These are phyloP conservation scores for Zygoascus bituminiphila DNA, from an alignment of 805 yeast species.

Conservation along the genomic window DNA sequence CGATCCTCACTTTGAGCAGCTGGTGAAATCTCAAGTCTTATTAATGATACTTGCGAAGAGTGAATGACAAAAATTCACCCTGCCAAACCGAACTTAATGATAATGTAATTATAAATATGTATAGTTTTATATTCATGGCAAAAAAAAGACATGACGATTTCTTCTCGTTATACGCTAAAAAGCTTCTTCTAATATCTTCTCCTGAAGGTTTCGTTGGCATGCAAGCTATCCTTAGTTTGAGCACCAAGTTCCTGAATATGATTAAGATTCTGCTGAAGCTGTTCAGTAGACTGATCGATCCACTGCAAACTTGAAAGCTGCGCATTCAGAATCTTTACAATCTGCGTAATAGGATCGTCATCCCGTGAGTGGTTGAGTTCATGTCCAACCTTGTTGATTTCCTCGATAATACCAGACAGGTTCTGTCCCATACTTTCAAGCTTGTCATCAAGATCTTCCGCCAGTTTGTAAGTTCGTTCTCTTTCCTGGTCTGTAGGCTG, in stretches of 20 bases:
- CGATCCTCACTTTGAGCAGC: constrained; percentile 27
- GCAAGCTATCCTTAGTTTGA: neutral
- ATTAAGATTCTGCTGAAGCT: constrained; percentile 58
- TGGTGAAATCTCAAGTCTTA: constrained; percentile 49
- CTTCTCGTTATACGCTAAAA: too few species aligned
- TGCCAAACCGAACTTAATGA: too few species aligned
- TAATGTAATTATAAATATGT: neutral
- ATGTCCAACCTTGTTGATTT: constrained; percentile 71
- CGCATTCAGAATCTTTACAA: constrained; percentile 73
- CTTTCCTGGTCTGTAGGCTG: constrained; percentile 67
- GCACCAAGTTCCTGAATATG: constrained; percentile 17
- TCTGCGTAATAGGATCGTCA: constrained; percentile 36
- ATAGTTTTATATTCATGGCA: neutral
- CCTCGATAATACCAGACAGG: constrained; percentile 64
- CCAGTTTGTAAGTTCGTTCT: constrained; percentile 79
- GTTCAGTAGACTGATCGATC: constrained; percentile 66
- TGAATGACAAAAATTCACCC: too few species aligned
- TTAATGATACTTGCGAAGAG: constrained; percentile 41
- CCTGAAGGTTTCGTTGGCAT: neutral
- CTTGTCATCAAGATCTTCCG: constrained; percentile 76
- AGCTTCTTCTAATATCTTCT: neutral
- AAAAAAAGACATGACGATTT: neutral
- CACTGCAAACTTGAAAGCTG: constrained; percentile 87
- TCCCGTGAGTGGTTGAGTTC: constrained; percentile 60
- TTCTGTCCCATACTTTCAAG: constrained; percentile 71